Percentiles rank a stretch among this genome's conserved stretches.
phyloP scores from a whole-genome alignment of 1,284 basidiomycete genomes.

The Tylopilus sp. region DNA sequence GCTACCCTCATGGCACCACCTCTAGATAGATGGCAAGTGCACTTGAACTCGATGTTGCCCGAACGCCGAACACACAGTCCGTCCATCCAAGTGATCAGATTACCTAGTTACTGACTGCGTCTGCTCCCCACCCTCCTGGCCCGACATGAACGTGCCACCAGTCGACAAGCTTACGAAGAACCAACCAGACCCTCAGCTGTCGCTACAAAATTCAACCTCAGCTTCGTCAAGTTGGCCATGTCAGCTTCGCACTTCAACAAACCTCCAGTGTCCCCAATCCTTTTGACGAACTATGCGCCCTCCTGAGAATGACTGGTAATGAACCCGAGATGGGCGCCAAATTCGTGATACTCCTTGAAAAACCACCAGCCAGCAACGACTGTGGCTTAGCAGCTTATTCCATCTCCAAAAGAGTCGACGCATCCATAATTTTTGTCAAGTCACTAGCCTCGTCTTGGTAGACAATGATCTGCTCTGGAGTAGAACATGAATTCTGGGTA shows the following conservation, averaged over 20 bases:
- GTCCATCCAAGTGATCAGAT: conserved; percentile 15
- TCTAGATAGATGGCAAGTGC: too few relatives aligned
- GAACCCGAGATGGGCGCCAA: conserved; percentile 95
- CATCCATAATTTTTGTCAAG: conserved; percentile 96
- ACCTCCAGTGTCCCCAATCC: conserved; percentile 98
- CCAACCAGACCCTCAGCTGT: conserved; percentile 87
- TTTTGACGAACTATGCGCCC: conserved; percentile 98
- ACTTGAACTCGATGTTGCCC: conserved; percentile 16
- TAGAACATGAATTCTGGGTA: neutral
- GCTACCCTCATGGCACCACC: too few relatives aligned
- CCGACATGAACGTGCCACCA: conserved; percentile 68
- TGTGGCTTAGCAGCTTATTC: conserved; percentile 86
- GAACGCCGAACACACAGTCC: conserved; percentile 13
- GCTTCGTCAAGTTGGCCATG: conserved; percentile 86
- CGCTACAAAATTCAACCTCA: conserved; percentile 70
- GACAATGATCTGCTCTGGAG: conserved; percentile 82
- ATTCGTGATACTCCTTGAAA: conserved; percentile 98
- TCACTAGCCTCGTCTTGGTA: conserved; percentile 92
- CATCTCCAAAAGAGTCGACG: conserved; percentile 96
- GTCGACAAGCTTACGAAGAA: conserved; percentile 79
- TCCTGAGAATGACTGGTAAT: conserved; percentile 94
- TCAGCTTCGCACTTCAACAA: conserved; percentile 96
- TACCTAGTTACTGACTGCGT: conserved; percentile 8
- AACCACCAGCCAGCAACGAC: conserved; percentile 97
- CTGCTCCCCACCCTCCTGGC: conserved; percentile 55